Evolutionary conservation across 129 eudicot species (phyloP), one percentile per base, ranked within the genome.

Genomic region (Solidago caesia): DNA sequence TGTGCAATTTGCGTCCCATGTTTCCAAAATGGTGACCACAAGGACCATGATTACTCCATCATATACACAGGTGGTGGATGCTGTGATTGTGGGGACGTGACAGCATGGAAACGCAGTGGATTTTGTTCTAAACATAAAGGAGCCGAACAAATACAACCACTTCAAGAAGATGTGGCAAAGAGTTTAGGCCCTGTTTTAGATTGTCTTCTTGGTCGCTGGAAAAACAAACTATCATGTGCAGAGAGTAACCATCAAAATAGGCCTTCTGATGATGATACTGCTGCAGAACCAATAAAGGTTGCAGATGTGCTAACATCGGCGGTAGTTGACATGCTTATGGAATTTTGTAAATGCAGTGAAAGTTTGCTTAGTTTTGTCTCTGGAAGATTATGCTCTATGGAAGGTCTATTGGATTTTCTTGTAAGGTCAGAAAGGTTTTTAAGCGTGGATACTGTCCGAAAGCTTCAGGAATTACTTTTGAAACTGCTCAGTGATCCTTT

Each of bases 61-160:
- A 95, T 91, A 66, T 95, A 95, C 64, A 91, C 99, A 1, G 99
- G 99, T 42, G 94, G 97, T 46, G 99, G 99, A 64, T 95, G 99
- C 78, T 95, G 99, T 81, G 99, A 95, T 79, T 95, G 99, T 80
- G 99, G 99, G 73, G 99, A 95, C 73, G 87, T 88, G 73, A 95
- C 96, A 25, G 99, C 99, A 52, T 95, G 99, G 99, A 91, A 91
- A 71, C 94, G 92, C 45, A 89, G 91, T 79, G 99, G 99, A 45
- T 95, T 95, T 74, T 95, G 99, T 85, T 88, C 96, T 4, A 91
- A 95, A 83, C 99, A 95, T 86, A 95, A 87, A 87, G 99, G 99
- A 63, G 96, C 97, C 0, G 97, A 91, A 80, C 89, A 91, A 86
- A 89, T 95, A 67, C 94, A 84, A 75, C 96, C 99, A 57, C 97